Evolutionary conservation across 2,329 filamentous ascomycete species (phyloP), one percentile per base, ranked within the genome.

Genomic region (Sphaerostilbella broomeana): DNA sequence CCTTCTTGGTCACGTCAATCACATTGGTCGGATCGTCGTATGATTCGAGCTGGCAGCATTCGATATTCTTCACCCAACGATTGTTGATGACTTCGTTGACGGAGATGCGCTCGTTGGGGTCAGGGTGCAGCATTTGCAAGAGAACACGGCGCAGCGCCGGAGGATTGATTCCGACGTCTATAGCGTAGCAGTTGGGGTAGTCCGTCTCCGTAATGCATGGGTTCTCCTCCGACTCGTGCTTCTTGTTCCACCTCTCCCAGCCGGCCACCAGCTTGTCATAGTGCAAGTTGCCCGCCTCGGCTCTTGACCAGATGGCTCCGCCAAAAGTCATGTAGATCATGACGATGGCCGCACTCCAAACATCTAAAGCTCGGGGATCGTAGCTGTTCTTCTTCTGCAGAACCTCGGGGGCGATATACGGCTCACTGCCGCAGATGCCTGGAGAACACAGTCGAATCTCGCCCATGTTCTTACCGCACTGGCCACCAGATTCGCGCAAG

Each of bases 391-490:
- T 69, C 67, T 85, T 86, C 31, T 70, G 72, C 24, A 92, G 67
- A 5, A 94, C 85, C 59, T 94, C 87, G 2, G 88, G 88, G 0
- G 87, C 85, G 52, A 92, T 88, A 59, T 94, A 94, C 2, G 87
- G 87, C 52, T 84, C 70, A 55, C 84, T 90, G 46, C 87, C 87
- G 58, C 86, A 90, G 49, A 94, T 84, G 15, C 86, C 87, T 4
- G 87, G 85, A 29, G 75, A 68, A 59, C 85, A 92, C 22, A 82
- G 69, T 26, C 84, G 79, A 7, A 86, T 59, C 5, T 81, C 77
- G 19, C 72, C 73, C 77, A 89, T 86, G 48, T 81, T 75, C 54
- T 75, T 74, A 33, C 83, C 84, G 59, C 84, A 89, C 53, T 84
- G 73, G 40, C 84, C 84, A 36, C 79, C 78, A 10, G 84, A 75